These are phyloP conservation scores for Eucalyptus cladocalyx DNA, from an alignment of 345 rosid species.

Conservation along the genomic window DNA sequence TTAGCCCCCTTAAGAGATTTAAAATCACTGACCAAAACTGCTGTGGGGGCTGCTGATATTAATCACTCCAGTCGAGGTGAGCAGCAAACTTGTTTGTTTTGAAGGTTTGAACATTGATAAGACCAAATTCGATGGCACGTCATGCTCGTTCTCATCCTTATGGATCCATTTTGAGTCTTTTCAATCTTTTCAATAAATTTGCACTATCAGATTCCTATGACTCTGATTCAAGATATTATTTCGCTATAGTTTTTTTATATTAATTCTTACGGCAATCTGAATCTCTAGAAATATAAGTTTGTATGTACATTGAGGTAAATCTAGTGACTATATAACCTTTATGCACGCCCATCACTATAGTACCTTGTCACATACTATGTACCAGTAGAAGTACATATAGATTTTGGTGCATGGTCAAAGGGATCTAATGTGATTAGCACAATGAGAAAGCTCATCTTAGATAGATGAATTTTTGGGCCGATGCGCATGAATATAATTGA, in stretches of 20 bases:
- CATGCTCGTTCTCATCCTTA: fast-evolving
- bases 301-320: background rate
- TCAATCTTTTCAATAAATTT: background rate
- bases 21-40: background rate
- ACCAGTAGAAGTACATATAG: background rate
- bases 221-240: fast-evolving
- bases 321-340: background rate
- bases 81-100: background rate
- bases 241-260: fast-evolving
- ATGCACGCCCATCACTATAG: background rate
- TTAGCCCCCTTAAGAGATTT: background rate
- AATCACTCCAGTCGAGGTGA: background rate
- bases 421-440: background rate
- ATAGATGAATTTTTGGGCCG: background rate
- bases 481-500: background rate
- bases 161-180: background rate
- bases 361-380: background rate
- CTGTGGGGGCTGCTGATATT: background rate
- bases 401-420: background rate
- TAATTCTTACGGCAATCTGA: fast-evolving
- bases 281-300: background rate
- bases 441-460: background rate
- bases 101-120: background rate
- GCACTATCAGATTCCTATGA: fast-evolving
- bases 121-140: background rate